A percentile compares a stretch with the other conserved stretches of the same genome.
phyloP scores from a whole-genome alignment of 352 stramenopile genomes.

The Pythium pyrilobum region DNA sequence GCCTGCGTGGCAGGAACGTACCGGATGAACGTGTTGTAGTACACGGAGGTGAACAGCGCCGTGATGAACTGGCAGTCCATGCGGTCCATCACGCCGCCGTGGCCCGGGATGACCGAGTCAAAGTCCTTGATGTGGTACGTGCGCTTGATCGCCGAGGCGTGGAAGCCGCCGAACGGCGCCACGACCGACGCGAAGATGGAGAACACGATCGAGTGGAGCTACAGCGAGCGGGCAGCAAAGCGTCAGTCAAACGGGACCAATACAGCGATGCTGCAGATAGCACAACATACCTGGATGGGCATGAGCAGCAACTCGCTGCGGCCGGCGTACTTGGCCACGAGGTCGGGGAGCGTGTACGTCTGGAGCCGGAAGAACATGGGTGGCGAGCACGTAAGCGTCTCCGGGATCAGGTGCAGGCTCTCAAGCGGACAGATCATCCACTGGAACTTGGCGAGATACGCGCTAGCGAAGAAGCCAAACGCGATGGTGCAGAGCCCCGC shows the following conservation, averaged over 20 bases:
- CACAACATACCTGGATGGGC: slow-evolving; percentile 64
- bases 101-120: slow-evolving; percentile 96
- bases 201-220: slow-evolving; percentile 96
- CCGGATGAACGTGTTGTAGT: slow-evolving; percentile 97
- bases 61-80: slow-evolving; percentile 98
- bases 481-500: slow-evolving; percentile 95
- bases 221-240: background rate
- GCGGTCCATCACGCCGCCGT: slow-evolving; percentile 96
- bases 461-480: slow-evolving; percentile 90
- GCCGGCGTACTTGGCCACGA: slow-evolving; percentile 77
- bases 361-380: slow-evolving; percentile 56
- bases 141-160: slow-evolving; percentile 98
- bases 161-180: slow-evolving; percentile 99
- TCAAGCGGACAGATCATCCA: slow-evolving; percentile 94
- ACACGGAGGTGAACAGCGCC: slow-evolving; percentile 93
- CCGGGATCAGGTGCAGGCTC: slow-evolving; percentile 69
- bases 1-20: slow-evolving; percentile 19
- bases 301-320: slow-evolving; percentile 74
- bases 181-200: slow-evolving; percentile 96
- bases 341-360: slow-evolving; percentile 57
- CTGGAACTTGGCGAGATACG: slow-evolving; percentile 87
- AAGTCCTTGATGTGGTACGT: slow-evolving; percentile 99
- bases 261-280: no score
- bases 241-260: background rate
- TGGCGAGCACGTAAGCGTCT: slow-evolving; percentile 59